phyloP scores from a whole-genome alignment of 768 basidiomycete species.

The Rickenella mellea region DNA sequence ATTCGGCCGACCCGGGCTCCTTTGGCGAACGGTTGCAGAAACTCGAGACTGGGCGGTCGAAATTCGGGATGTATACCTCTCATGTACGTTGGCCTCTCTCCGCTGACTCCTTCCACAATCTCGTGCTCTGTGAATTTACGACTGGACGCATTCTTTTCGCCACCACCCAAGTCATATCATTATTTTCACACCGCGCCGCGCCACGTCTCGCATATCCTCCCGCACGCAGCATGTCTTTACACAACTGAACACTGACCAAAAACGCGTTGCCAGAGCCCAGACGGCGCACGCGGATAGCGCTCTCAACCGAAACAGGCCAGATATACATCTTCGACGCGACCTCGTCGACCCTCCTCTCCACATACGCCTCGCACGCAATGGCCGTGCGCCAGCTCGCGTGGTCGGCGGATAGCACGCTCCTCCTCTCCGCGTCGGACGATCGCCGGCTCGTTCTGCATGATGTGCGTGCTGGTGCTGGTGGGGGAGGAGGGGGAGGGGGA shows the following conservation, averaged over 20 bases:
- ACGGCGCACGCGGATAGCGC: slow-evolving; percentile 73
- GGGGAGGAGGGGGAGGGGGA: too few relatives aligned
- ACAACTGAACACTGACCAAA: background rate
- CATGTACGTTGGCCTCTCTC: slow-evolving; percentile 39
- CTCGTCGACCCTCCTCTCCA: slow-evolving; percentile 50
- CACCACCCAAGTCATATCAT: background rate
- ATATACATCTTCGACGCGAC: slow-evolving; percentile 81
- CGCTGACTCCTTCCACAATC: slow-evolving; percentile 3
- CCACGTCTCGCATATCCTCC: background rate
- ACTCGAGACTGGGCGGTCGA: slow-evolving; percentile 58
- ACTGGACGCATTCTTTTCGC: background rate
- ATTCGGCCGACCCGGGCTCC: slow-evolving; percentile 55
- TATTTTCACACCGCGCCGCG: background rate
- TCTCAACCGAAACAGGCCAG: slow-evolving; percentile 81
- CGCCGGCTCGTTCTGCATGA: slow-evolving; percentile 87
- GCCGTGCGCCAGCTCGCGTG: slow-evolving; percentile 79
- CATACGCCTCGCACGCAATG: slow-evolving; percentile 86
- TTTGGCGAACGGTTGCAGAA: slow-evolving; percentile 57
- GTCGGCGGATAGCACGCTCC: slow-evolving; percentile 79
- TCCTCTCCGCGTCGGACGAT: slow-evolving; percentile 88
- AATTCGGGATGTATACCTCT: slow-evolving; percentile 68
- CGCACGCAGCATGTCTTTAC: background rate
- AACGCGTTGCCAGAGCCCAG: slow-evolving; percentile 57
- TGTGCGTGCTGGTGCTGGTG: slow-evolving; percentile 58
- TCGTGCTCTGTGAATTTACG: background rate